These are phyloP conservation scores for Afroboletus lepidellus DNA, from an alignment of 1,284 basidiomycete genomes.

Conservation along the genomic window DNA sequence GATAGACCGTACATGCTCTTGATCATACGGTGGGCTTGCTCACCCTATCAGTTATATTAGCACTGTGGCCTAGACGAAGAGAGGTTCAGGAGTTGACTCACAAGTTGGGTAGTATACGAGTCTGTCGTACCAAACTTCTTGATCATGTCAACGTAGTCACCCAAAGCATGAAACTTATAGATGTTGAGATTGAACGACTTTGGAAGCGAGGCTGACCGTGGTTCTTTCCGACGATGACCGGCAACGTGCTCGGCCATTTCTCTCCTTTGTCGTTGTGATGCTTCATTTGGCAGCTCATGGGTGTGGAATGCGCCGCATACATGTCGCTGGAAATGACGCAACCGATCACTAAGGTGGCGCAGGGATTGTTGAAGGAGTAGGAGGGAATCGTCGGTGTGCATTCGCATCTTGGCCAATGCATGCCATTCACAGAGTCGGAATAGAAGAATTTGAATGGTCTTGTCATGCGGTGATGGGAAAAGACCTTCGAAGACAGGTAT, in stretches of 20 bases:
- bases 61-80: background rate
- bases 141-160: constrained; percentile 6
- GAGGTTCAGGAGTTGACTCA: background rate
- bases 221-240: background rate
- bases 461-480: background rate
- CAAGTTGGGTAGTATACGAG: background rate
- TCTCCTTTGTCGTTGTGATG: background rate
- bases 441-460: background rate
- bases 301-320: background rate
- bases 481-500: constrained; percentile 4
- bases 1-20: background rate
- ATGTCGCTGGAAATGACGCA: background rate
- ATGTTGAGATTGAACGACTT: constrained; percentile 7
- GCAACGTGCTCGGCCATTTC: background rate
- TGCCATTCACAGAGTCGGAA: constrained; percentile 5
- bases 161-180: constrained; percentile 9
- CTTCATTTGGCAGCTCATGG: background rate
- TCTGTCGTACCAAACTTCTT: background rate
- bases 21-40: background rate
- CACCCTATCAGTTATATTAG: background rate
- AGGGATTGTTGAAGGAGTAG: constrained; percentile 1
- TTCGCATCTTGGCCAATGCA: constrained; percentile 2
- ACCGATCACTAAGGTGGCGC: background rate
- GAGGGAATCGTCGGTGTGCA: background rate
- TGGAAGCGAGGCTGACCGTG: background rate